phyloP scores from a whole-genome alignment of 176 grass and related monocot species.

The Ananas comosus region DNA sequence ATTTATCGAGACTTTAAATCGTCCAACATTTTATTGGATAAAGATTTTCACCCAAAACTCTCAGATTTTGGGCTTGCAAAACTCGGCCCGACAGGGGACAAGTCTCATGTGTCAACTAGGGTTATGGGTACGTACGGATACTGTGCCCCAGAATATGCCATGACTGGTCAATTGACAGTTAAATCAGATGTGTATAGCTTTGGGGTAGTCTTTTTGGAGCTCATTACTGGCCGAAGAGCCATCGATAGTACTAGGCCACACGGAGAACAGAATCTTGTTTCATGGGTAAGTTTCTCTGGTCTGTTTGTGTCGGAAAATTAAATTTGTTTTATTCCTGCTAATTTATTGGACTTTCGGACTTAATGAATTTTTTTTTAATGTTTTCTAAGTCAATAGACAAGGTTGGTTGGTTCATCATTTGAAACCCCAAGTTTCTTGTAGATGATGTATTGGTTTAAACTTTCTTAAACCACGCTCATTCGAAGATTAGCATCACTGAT shows the following conservation, averaged over 20 bases:
- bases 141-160: constrained; percentile 19
- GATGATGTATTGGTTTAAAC: no score
- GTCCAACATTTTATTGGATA: constrained; percentile 73
- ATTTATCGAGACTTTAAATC: constrained; percentile 97
- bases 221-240: constrained; percentile 12
- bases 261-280: constrained; percentile 19
- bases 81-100: constrained; percentile 81
- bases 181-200: constrained; percentile 22
- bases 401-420: no score
- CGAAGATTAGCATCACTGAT: no score
- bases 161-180: constrained; percentile 18
- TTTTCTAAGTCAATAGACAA: no score
- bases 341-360: neutral
- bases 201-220: constrained; percentile 15
- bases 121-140: constrained; percentile 61
- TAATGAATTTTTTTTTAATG: neutral
- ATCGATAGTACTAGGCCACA: constrained; percentile 11
- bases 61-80: constrained; percentile 95
- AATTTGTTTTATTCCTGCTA: neutral
- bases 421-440: no score
- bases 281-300: constrained; percentile 11
- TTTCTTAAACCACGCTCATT: no score
- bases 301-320: neutral
- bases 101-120: constrained; percentile 93
- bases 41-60: constrained; percentile 73